phyloP scores from a whole-genome alignment of 805 yeast genomes.

The Nakazawaea ishiwadae region DNA sequence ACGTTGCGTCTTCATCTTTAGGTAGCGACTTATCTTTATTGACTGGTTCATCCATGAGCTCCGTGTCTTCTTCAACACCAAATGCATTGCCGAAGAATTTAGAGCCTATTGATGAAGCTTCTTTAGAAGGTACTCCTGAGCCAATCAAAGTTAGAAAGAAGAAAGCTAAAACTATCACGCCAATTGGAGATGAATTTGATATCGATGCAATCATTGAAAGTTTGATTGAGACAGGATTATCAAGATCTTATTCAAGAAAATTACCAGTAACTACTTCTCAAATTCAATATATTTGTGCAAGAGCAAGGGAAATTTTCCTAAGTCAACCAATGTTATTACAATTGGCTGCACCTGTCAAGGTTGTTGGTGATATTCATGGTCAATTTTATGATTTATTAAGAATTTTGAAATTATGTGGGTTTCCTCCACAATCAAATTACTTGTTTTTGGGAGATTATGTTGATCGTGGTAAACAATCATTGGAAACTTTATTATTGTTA shows the following conservation, averaged over 20 bases:
- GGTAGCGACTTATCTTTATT: conserved; percentile 36
- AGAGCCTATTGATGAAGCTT: conserved; percentile 31
- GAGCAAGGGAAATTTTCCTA: conserved; percentile 55
- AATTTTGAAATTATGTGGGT: conserved; percentile 54
- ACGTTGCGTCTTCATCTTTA: conserved; percentile 34
- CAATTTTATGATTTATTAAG: conserved; percentile 51
- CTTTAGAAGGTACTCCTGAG: conserved; percentile 26
- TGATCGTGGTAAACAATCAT: conserved; percentile 53
- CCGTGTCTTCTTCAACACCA: conserved; percentile 18
- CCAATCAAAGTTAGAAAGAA: conserved; percentile 10
- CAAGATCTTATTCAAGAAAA: conserved; percentile 37
- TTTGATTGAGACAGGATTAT: conserved; percentile 47
- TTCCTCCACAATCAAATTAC: conserved; percentile 53
- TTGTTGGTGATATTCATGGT: conserved; percentile 83
- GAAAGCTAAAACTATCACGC: neutral
- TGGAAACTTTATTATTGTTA: conserved; percentile 48
- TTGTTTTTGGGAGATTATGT: conserved; percentile 57
- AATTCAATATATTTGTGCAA: conserved; percentile 51
- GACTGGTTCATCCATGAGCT: conserved; percentile 23
- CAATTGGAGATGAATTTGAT: conserved; percentile 32
- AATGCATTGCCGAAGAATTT: conserved; percentile 23
- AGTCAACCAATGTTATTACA: conserved; percentile 62
- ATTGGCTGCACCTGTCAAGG: conserved; percentile 73
- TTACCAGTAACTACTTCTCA: conserved; percentile 50
- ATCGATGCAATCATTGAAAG: conserved; percentile 61